Evolutionary conservation across 371 early-diverging fungal species (phyloP).

Genomic region (Basidiobolus meristosporus): DNA sequence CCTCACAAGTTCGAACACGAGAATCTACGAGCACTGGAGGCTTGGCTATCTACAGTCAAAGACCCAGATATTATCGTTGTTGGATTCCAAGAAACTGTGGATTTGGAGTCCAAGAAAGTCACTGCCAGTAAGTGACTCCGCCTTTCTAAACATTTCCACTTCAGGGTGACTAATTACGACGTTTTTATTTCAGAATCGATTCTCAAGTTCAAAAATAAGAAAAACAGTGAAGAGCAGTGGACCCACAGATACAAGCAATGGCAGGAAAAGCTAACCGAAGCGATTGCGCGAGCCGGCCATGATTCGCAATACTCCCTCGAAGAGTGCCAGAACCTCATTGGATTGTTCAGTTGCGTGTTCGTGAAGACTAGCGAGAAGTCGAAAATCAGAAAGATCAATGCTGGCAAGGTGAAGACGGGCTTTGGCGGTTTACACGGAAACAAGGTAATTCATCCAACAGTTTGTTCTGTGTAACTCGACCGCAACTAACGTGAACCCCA

Average conservation of each 20-base stretch:
- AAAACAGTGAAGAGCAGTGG: conserved; percentile 26
- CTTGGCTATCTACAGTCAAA: conserved; percentile 29
- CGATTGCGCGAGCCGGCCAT: conserved; percentile 18
- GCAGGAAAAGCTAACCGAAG: conserved; percentile 39
- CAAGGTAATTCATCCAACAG: conserved; percentile 25
- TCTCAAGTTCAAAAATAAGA: conserved; percentile 30
- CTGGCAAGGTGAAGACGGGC: conserved; percentile 58
- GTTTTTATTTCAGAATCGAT: conserved; percentile 26
- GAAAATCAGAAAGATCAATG: conserved; percentile 12
- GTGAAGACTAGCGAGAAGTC: conserved; percentile 16
- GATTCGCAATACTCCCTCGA: conserved; percentile 28
- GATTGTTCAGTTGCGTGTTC: conserved; percentile 58
- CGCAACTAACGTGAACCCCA: conserved; percentile 5
- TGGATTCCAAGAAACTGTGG: conserved; percentile 77
- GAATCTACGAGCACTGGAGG: conserved; percentile 13
- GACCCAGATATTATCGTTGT: conserved; percentile 65
- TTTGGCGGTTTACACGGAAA: conserved; percentile 72
- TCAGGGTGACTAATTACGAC: neutral
- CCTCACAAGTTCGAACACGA: conserved; percentile 22
- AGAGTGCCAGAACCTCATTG: conserved; percentile 53
- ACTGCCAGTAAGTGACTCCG: conserved; percentile 29
- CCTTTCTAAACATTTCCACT: neutral
- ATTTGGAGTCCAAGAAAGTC: conserved; percentile 54
- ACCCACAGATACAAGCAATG: conserved; percentile 39
- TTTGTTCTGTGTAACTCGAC: too few relatives aligned